Evolutionary conservation across 2,329 filamentous ascomycete species (phyloP).

Genomic region (Cephalotrichum gorgonifer): DNA sequence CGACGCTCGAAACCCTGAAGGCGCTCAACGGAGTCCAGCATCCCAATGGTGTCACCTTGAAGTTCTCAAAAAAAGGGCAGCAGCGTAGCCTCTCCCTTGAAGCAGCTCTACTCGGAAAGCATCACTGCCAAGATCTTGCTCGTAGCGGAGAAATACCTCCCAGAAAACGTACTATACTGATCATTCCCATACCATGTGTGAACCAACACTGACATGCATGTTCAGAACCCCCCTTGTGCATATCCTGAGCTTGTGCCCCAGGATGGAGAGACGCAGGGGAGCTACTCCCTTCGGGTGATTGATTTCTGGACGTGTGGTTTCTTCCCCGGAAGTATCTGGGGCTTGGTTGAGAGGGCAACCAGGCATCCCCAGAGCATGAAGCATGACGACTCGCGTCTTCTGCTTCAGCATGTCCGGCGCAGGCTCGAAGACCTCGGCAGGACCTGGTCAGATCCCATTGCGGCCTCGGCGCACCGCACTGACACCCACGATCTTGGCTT

Average conservation of each 20-base stretch:
- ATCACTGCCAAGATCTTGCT: too few relatives aligned
- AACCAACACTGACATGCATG: too few relatives aligned
- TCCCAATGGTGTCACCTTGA: too few relatives aligned
- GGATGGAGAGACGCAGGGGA: slow-evolving; percentile 8
- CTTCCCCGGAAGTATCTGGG: slow-evolving; percentile 25
- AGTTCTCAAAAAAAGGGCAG: too few relatives aligned
- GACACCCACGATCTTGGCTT: slow-evolving; percentile 46
- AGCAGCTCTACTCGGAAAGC: too few relatives aligned
- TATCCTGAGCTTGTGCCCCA: slow-evolving; percentile 11
- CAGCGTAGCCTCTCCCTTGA: too few relatives aligned
- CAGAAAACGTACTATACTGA: too few relatives aligned
- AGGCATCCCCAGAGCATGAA: slow-evolving; percentile 15
- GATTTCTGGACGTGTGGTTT: slow-evolving; percentile 15
- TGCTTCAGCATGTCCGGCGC: slow-evolving; percentile 5
- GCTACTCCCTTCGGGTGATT: slow-evolving; percentile 7
- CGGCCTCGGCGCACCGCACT: slow-evolving; percentile 23
- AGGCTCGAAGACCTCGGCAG: slow-evolving; percentile 15
- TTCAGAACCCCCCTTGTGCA: slow-evolving; percentile 7
- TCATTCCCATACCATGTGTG: too few relatives aligned
- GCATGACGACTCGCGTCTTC: too few relatives aligned
- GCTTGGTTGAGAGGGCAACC: slow-evolving; percentile 19
- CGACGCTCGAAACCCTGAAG: too few relatives aligned
- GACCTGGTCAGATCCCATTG: slow-evolving; percentile 24
- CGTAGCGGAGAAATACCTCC: too few relatives aligned
- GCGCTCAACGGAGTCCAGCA: too few relatives aligned